These are phyloP conservation scores for Cystobasidium tubakii DNA, from an alignment of 768 basidiomycete species.

Conservation along the genomic window DNA sequence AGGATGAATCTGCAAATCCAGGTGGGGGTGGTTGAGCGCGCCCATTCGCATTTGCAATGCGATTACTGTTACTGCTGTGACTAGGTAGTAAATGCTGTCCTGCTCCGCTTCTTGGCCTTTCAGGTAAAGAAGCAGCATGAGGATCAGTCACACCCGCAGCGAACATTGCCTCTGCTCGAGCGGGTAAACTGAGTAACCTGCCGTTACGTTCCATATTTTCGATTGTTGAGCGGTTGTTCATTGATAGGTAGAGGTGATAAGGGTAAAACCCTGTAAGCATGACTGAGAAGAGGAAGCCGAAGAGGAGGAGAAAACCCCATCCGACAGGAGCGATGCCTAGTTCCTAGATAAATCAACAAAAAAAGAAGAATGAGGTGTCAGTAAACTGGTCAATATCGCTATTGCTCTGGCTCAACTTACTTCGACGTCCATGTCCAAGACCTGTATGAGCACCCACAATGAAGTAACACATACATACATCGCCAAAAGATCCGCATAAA, in stretches of 20 bases:
- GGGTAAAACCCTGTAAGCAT: constrained; percentile 31
- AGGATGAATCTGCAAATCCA: constrained; percentile 1
- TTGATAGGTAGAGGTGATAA: constrained; percentile 31
- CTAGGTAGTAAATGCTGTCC: neutral
- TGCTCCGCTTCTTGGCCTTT: constrained; percentile 9
- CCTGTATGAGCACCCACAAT: constrained; percentile 29
- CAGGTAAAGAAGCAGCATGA: constrained; percentile 14
- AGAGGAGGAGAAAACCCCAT: constrained; percentile 35
- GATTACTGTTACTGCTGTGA: neutral
- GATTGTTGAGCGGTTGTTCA: constrained; percentile 32
- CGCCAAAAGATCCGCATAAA: constrained; percentile 13
- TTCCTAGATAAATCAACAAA: neutral
- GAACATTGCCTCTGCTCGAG: constrained; percentile 22
- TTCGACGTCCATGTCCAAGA: constrained; percentile 28
- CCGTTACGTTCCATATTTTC: constrained; percentile 37
- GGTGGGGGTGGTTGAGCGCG: neutral
- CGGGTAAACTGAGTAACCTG: constrained; percentile 4
- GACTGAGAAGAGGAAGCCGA: constrained; percentile 30
- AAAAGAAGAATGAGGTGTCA: too few species aligned
- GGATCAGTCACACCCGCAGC: constrained; percentile 18
- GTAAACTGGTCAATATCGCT: too few species aligned
- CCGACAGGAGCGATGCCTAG: constrained; percentile 20
- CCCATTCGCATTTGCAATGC: neutral
- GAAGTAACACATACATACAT: neutral
- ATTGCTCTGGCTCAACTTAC: too few species aligned